Percentiles rank a stretch among this genome's conserved stretches.
Conservation (phyloP, 805 yeast genomes). For the Starmerella etchellsii region DNA sequence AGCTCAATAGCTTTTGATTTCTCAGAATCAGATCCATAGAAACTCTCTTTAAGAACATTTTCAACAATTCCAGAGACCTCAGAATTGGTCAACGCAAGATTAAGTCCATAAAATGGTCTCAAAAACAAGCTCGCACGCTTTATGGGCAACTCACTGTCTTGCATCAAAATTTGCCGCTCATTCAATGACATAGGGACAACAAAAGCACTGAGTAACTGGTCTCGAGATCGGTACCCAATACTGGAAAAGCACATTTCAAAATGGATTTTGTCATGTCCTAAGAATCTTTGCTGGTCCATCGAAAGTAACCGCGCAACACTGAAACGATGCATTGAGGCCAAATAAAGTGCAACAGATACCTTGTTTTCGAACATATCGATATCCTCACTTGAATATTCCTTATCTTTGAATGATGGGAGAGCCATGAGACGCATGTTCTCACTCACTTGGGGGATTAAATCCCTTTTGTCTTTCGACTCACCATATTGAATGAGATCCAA, state of each 20-base stretch:
- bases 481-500: neutral
- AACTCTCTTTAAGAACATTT: neutral
- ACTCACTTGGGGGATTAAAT: neutral
- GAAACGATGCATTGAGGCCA: neutral
- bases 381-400: neutral
- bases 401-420: neutral
- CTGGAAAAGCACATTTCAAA: too few relatives aligned
- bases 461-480: too few relatives aligned
- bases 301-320: neutral
- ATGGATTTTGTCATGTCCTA: too few relatives aligned
- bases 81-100: neutral
- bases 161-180: too few relatives aligned
- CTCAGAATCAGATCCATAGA: neutral
- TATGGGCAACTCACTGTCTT: too few relatives aligned
- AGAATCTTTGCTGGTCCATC: too few relatives aligned
- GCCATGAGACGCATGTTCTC: neutral
- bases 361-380: neutral
- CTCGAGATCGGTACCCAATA: too few relatives aligned
- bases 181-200: neutral
- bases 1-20: neutral
- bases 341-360: neutral
- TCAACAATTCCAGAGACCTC: neutral
- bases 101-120: neutral
- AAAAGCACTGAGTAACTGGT: neutral
- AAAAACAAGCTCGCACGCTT: neutral